Evolutionary conservation across 78 protist genomes (phyloP), one percentile per base, ranked within the genome.

Genomic region (Dictyostelium firmibasis): DNA sequence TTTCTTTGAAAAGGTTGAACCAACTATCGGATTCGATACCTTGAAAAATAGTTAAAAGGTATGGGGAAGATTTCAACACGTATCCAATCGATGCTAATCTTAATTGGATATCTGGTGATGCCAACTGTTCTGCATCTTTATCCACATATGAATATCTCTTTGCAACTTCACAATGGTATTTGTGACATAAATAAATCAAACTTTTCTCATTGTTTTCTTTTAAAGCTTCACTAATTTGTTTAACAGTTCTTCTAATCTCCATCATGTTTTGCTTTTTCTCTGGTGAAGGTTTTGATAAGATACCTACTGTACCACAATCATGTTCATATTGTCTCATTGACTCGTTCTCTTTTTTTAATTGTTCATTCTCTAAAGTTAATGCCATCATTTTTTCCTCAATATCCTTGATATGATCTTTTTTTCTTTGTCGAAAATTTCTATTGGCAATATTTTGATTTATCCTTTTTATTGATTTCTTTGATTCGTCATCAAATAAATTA

Each of bases 221-320:
- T 27, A 85, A 70, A 2, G 92, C 92, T 8, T 85, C 67, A 0
- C 72, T 72, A 43, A 85, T 57, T 64, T 85, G 82, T 10, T 47
- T 36, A 31, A 85, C 75, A 2, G 72, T 85, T 31, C 53, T 78
- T 72, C 75, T 85, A 13, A 57, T 81, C 35, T 85, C 91, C 81
- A 85, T 29, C n/a, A 85, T 33, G 31, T 43, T 27, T n/a, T 57
- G 13, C 13, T 44, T 43, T 2, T 70, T 27, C 10, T 85, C 91
- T 27, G 91, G 91, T 47, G 72, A 78, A 8, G 91, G 91, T 47
- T 81, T 85, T 81, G 43, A 38, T 38, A 85, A 70, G 6, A 85
- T 76, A 18, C 50, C 91, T n/a, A 85, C 82, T 23, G 82, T 43
- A 41, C 91, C 91, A 85, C 35, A 10, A 44, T 85, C 91, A 3